phyloP scores from a whole-genome alignment of 345 rosid species.

The Arabis alpina region DNA sequence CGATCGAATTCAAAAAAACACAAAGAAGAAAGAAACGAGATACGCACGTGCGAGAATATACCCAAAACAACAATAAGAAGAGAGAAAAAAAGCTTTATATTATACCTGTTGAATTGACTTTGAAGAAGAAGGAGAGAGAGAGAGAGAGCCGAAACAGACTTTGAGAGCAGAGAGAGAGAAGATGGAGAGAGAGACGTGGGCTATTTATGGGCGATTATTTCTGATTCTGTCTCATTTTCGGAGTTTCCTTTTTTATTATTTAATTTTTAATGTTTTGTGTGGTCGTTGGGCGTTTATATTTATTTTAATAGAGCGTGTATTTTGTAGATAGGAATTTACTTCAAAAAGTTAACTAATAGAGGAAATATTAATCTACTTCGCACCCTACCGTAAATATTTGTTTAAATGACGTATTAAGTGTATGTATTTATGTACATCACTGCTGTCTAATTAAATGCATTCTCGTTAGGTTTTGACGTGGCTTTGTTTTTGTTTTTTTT shows the following conservation, averaged over 20 bases:
- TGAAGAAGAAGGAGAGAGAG: constrained; percentile 30
- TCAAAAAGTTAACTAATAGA: background rate
- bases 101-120: constrained; percentile 46
- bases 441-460: constrained; percentile 31
- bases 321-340: constrained; percentile 35
- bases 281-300: no score
- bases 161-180: constrained; percentile 16
- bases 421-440: constrained; percentile 32
- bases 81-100: background rate
- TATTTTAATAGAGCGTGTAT: constrained; percentile 31
- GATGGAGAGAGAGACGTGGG: constrained; percentile 32
- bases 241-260: constrained; percentile 13
- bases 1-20: constrained; percentile 26
- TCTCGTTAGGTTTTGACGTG: constrained; percentile 20
- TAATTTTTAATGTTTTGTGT: no score
- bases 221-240: constrained; percentile 40
- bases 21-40: constrained; percentile 10
- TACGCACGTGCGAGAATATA: constrained; percentile 38
- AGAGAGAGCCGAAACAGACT: constrained; percentile 31
- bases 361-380: constrained; percentile 28
- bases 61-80: background rate
- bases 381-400: constrained; percentile 18
- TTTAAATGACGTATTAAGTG: constrained; percentile 4
- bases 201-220: constrained; percentile 32
- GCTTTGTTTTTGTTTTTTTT: background rate